Conservation (phyloP, 2,329 filamentous ascomycete species). For the Aspergillus fischeri region DNA sequence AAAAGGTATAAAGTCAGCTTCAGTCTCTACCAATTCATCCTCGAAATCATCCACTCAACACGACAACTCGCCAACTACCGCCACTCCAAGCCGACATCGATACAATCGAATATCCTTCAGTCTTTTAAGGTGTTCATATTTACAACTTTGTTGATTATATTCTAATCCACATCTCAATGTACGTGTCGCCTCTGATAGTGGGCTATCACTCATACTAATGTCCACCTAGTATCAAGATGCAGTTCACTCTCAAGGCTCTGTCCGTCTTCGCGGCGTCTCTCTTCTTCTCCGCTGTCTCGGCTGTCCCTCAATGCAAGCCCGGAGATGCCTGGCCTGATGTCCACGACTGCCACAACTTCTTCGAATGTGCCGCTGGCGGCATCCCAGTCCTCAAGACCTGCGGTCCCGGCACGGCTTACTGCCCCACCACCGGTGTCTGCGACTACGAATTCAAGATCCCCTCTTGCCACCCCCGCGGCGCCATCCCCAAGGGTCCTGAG, state of each 20-base stretch:
- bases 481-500: neutral
- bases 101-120: too few relatives aligned
- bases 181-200: neutral
- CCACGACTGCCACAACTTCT: conserved; percentile 8
- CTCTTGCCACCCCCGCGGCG: conserved; percentile 1
- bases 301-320: neutral
- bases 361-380: conserved; percentile 7
- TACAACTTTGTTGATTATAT: neutral
- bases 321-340: conserved; percentile 6
- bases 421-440: conserved; percentile 4
- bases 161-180: neutral
- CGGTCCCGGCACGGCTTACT: conserved; percentile 9
- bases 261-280: neutral
- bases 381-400: conserved; percentile 8
- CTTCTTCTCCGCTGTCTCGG: neutral
- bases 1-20: neutral
- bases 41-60: neutral
- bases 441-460: conserved; percentile 4
- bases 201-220: neutral
- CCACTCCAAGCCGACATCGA: neutral
- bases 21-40: neutral
- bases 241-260: neutral
- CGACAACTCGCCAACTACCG: neutral
- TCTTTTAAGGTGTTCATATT: neutral
- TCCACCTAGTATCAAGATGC: neutral